Evolutionary conservation across 2,329 filamentous ascomycete genomes (phyloP).

Genomic region (Hypoxylon sp.): DNA sequence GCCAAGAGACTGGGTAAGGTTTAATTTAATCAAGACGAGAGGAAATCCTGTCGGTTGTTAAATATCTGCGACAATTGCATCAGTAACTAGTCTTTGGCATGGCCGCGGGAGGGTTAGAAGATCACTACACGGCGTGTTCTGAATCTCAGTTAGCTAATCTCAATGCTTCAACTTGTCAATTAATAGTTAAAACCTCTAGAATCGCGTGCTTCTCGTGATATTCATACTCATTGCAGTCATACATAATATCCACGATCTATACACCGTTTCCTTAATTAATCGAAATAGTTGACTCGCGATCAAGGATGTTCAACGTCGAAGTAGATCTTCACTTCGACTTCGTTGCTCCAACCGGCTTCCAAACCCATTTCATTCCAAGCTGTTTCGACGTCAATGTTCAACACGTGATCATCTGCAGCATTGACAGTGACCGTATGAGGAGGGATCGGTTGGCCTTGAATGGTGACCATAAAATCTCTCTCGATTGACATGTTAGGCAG

Average conservation of each 20-base stretch:
- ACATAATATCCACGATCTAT: neutral
- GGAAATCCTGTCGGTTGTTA: neutral
- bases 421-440: slow-evolving; percentile 74
- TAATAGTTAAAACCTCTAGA: neutral
- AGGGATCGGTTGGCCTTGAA: slow-evolving; percentile 80
- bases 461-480: slow-evolving; percentile 79
- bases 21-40: slow-evolving; percentile 6
- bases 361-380: slow-evolving; percentile 85
- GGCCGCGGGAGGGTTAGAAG: neutral
- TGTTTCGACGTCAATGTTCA: slow-evolving; percentile 81
- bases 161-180: slow-evolving; percentile 1
- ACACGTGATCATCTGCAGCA: slow-evolving; percentile 67
- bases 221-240: slow-evolving; percentile 23
- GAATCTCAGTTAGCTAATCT: neutral
- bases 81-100: neutral
- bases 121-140: neutral
- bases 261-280: neutral
- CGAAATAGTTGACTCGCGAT: slow-evolving; percentile 3
- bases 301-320: slow-evolving; percentile 59
- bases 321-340: slow-evolving; percentile 78
- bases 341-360: slow-evolving; percentile 82
- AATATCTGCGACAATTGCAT: neutral
- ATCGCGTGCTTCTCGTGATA: neutral
- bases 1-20: slow-evolving; percentile 56
- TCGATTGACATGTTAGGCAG: slow-evolving; percentile 73